Evolutionary conservation across 2,329 filamentous ascomycete species (phyloP).

Genomic region (Xylariales sp.): DNA sequence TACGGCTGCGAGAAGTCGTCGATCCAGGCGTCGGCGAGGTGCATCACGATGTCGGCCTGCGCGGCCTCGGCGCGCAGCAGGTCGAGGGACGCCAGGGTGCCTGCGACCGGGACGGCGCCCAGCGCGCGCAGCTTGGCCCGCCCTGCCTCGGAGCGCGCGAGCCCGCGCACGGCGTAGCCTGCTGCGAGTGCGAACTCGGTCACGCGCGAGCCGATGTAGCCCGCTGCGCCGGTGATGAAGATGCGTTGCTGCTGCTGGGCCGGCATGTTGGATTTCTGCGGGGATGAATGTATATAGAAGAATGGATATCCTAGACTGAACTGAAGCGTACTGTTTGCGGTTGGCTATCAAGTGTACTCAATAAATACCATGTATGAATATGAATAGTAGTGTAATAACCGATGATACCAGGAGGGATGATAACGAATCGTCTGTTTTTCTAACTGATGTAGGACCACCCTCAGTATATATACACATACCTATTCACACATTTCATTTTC

Average conservation of each 20-base stretch:
- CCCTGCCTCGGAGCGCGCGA: conserved; percentile 53
- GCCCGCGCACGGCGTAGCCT: conserved; percentile 56
- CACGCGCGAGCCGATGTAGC: conserved; percentile 54
- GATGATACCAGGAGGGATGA: not conserved
- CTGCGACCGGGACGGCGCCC: conserved; percentile 55
- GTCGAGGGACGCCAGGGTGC: conserved; percentile 54
- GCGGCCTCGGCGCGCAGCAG: conserved; percentile 53
- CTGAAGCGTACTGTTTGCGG: not conserved
- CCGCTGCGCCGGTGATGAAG: conserved; percentile 57
- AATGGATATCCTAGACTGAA: not conserved
- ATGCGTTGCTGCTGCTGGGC: conserved; percentile 41
- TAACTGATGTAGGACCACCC: not conserved
- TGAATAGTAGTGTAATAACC: not conserved
- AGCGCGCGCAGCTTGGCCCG: conserved; percentile 53
- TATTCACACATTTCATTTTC: not conserved
- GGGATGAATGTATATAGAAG: not conserved
- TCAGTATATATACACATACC: conserved; percentile 11
- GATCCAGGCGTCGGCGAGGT: conserved; percentile 53
- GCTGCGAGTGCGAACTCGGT: conserved; percentile 51
- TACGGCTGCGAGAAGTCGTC: conserved; percentile 47
- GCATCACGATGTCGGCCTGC: conserved; percentile 57
- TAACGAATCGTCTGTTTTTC: not conserved
- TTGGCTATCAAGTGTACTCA: not conserved
- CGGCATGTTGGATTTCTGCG: conserved; percentile 28
- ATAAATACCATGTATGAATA: not conserved